These are phyloP conservation scores for Sechiopsis laciniata DNA, from an alignment of 306 rosid genomes.

Conservation along the genomic window DNA sequence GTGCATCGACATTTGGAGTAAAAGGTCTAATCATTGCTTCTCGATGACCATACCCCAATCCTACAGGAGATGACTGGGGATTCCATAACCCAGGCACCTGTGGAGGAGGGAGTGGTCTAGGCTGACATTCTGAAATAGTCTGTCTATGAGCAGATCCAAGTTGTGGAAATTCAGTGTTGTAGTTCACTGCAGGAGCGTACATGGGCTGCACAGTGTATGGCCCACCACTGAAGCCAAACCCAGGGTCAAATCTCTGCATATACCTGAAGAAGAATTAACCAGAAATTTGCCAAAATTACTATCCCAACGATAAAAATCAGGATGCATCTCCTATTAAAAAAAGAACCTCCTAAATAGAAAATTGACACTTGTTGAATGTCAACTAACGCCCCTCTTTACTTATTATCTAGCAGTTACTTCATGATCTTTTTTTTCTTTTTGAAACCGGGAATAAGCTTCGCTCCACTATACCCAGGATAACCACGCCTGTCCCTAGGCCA, in stretches of 20 bases:
- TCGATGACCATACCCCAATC: conserved; percentile 79
- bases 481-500: too few species aligned
- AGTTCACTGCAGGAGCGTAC: conserved; percentile 78
- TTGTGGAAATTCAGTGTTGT: conserved; percentile 94
- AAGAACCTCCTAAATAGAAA: neutral
- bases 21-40: conserved; percentile 63
- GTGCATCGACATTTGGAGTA: conserved; percentile 76
- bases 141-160: conserved; percentile 80
- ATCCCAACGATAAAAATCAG: neutral
- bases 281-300: conserved; percentile 1
- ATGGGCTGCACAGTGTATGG: conserved; percentile 79
- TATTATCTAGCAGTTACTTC: neutral
- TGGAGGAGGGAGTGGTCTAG: conserved; percentile 54
- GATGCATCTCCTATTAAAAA: neutral
- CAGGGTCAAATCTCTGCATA: conserved; percentile 94
- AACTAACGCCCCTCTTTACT: neutral
- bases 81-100: conserved; percentile 76
- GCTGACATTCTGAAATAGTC: conserved; percentile 68
- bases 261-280: conserved; percentile 49
- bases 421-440: too few species aligned
- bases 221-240: conserved; percentile 92
- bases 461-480: too few species aligned
- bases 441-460: too few species aligned
- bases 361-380: neutral
- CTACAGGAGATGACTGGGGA: conserved; percentile 58